phyloP scores from a whole-genome alignment of 495 filamentous ascomycete genomes.

The Tuber microsphaerosporum region DNA sequence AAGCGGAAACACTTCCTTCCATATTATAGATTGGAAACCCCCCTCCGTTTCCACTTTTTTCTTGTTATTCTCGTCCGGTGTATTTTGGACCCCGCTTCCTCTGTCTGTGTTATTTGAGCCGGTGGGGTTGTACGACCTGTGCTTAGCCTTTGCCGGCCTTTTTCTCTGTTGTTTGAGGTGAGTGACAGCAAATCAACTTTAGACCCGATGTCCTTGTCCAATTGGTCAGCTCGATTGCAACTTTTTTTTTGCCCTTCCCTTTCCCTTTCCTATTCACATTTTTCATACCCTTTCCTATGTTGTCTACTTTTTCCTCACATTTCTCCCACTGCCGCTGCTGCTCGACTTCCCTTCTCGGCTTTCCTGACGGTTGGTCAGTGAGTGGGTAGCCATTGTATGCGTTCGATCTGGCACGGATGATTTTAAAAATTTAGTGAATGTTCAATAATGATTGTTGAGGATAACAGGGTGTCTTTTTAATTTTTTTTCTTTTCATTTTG shows the following conservation, averaged over 20 bases:
- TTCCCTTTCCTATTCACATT: slow-evolving; percentile 6
- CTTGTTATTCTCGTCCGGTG: background rate
- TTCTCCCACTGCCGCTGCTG: background rate
- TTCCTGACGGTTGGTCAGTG: background rate
- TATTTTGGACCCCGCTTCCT: slow-evolving; percentile 2
- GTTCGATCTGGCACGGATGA: slow-evolving; percentile 19
- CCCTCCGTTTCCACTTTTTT: background rate
- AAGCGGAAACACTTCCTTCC: slow-evolving; percentile 2
- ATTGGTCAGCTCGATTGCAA: slow-evolving; percentile 33
- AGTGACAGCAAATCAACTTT: slow-evolving; percentile 40
- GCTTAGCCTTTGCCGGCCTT: slow-evolving; percentile 17
- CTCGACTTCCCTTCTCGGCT: background rate
- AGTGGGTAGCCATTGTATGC: slow-evolving; percentile 6
- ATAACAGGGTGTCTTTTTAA: slow-evolving; percentile 8
- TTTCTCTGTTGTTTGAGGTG: slow-evolving; percentile 28
- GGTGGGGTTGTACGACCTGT: slow-evolving; percentile 8
- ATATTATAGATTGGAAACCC: background rate
- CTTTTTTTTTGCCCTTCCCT: slow-evolving; percentile 18
- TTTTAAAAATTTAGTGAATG: slow-evolving; percentile 21
- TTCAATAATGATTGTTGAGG: slow-evolving; percentile 21
- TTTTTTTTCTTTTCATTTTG: background rate
- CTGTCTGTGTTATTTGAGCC: slow-evolving; percentile 12
- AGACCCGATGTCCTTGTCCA: slow-evolving; percentile 32
- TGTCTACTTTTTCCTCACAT: background rate
- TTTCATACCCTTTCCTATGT: background rate